Percentiles rank a stretch among this genome's conserved stretches.
These are phyloP conservation scores for Chimonanthus praecox DNA, from an alignment of 164 flowering plant species.

Conservation along the genomic window DNA sequence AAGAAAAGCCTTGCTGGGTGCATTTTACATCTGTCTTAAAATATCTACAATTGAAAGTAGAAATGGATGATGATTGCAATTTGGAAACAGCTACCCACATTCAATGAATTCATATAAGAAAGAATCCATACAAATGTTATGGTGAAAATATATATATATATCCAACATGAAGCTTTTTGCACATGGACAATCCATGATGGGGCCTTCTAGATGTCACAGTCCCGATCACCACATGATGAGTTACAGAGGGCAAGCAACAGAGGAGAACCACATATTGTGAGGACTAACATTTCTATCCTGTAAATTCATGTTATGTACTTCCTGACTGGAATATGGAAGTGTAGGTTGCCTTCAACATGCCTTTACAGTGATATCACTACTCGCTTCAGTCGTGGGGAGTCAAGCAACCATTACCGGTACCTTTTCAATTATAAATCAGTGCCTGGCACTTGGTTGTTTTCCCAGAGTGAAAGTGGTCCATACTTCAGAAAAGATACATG, in stretches of 20 bases:
- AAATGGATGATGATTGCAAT: neutral
- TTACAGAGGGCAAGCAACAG: neutral
- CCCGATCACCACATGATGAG: neutral
- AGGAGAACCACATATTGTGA: neutral
- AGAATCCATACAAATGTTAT: neutral
- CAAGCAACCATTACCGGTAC: slow-evolving; percentile 70
- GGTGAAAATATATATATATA: neutral
- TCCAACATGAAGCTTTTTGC: neutral
- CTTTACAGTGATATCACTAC: slow-evolving; percentile 41
- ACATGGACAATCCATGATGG: neutral
- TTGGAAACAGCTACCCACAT: neutral
- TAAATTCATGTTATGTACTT: slow-evolving; percentile 1
- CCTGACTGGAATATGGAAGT: slow-evolving; percentile 17
- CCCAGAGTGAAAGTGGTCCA: slow-evolving; percentile 61
- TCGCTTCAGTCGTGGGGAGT: slow-evolving; percentile 56
- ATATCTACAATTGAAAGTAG: neutral
- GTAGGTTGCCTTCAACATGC: slow-evolving; percentile 35
- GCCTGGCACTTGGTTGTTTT: slow-evolving; percentile 56
- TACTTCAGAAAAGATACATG: slow-evolving; percentile 49
- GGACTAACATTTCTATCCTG: neutral
- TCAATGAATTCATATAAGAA: neutral
- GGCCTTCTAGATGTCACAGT: neutral
- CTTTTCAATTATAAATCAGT: slow-evolving; percentile 62
- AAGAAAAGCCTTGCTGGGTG: too few relatives aligned
- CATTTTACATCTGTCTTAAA: neutral